Percentiles rank a stretch among this genome's conserved stretches.
Evolutionary conservation across 805 yeast genomes (phyloP).

Genomic region (Tetrapisispora fleetii): DNA sequence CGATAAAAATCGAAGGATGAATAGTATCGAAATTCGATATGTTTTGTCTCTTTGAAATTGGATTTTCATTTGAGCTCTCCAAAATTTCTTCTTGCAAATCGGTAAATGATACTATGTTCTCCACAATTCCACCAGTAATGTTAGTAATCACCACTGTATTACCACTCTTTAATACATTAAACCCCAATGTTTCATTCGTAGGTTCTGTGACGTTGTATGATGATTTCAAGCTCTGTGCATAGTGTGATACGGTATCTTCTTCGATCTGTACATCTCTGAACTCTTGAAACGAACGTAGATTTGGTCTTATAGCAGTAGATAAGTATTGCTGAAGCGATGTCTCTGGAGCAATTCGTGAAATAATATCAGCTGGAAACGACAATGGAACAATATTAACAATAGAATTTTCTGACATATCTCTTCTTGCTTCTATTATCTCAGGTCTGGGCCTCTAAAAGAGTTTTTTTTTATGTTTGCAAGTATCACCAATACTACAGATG

Average conservation of each 20-base stretch:
- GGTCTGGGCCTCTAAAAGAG: no score
- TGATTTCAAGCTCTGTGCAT: slow-evolving; percentile 16
- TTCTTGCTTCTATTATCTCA: no score
- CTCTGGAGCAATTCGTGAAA: slow-evolving; percentile 81
- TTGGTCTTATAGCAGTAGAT: slow-evolving; percentile 66
- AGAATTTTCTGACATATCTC: background rate
- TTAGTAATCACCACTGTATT: slow-evolving; percentile 65
- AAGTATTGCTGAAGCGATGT: slow-evolving; percentile 71
- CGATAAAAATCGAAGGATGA: slow-evolving; percentile 68
- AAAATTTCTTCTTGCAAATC: slow-evolving; percentile 35
- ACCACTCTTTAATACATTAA: slow-evolving; percentile 61
- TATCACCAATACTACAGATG: background rate
- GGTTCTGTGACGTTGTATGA: slow-evolving; percentile 9
- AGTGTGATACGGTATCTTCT: slow-evolving; percentile 32
- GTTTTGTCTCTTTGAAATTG: slow-evolving; percentile 12
- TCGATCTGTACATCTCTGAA: slow-evolving; percentile 47
- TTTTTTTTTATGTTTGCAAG: no score
- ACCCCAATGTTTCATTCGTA: slow-evolving; percentile 42
- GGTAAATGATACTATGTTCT: slow-evolving; percentile 38
- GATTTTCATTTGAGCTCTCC: slow-evolving; percentile 14
- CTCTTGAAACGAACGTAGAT: slow-evolving; percentile 59
- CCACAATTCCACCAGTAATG: slow-evolving; percentile 57
- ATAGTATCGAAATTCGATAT: slow-evolving; percentile 34
- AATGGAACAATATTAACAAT: slow-evolving; percentile 34
- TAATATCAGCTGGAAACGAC: slow-evolving; percentile 68